These are phyloP conservation scores for Hansfordia pulvinata DNA, from an alignment of 2,329 filamentous ascomycete species.

Conservation along the genomic window DNA sequence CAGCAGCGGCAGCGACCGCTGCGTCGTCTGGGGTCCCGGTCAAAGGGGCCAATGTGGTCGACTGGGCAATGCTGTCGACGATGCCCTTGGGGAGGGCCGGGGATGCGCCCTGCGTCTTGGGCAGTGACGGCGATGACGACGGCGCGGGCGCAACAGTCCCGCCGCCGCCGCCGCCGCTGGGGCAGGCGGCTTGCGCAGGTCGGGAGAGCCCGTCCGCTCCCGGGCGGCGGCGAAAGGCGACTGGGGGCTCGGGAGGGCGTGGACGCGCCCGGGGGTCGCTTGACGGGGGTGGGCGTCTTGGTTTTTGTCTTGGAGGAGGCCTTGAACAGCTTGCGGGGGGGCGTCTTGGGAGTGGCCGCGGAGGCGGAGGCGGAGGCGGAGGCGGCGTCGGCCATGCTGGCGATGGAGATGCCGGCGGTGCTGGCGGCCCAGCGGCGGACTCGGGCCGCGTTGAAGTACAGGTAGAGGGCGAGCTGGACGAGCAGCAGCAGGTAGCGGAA, in stretches of 20 bases:
- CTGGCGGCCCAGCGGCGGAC: too few relatives aligned
- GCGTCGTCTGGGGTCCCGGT: constrained; percentile 5
- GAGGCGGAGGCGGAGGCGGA: constrained; percentile 16
- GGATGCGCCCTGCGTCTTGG: too few relatives aligned
- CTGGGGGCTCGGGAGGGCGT: too few relatives aligned
- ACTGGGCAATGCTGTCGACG: constrained; percentile 5
- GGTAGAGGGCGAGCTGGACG: constrained; percentile 10
- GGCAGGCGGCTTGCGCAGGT: too few relatives aligned
- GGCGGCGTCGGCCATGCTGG: too few relatives aligned
- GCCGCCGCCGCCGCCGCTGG: too few relatives aligned
- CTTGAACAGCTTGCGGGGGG: constrained; percentile 19
- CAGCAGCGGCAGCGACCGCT: constrained; percentile 4
- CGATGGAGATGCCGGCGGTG: too few relatives aligned
- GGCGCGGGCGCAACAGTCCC: constrained; percentile 2
- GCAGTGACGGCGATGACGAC: constrained; percentile 2
- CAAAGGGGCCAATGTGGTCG: constrained; percentile 9
- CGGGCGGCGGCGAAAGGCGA: too few relatives aligned
- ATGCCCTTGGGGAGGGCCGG: too few relatives aligned
- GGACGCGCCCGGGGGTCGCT: too few relatives aligned
- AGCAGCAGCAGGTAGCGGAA: constrained; percentile 10
- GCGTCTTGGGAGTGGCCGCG: constrained; percentile 12
- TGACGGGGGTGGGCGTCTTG: constrained; percentile 14
- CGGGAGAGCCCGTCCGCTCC: too few relatives aligned
- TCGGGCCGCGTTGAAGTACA: too few relatives aligned
- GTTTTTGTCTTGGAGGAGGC: constrained; percentile 16